Evolutionary conservation across 2,329 filamentous ascomycete species (phyloP).

Genomic region (Fusarium marasasianum): DNA sequence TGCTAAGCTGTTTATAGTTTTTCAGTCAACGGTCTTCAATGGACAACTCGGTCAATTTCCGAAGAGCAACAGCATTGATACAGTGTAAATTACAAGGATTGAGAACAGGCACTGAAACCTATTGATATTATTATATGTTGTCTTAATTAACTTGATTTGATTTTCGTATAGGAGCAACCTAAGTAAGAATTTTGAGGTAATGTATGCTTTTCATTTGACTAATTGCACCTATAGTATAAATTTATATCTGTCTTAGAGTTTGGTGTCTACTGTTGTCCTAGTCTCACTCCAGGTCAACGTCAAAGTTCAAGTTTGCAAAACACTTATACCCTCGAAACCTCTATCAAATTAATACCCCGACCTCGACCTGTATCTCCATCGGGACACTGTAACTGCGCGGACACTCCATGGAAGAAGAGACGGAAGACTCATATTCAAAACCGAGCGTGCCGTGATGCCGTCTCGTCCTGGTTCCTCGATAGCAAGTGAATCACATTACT

Average conservation of each 20-base stretch:
- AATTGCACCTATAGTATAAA: neutral
- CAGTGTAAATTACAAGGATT: too few relatives aligned
- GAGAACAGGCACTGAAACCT: too few relatives aligned
- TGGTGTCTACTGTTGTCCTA: neutral
- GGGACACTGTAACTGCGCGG: accelerated
- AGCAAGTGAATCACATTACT: too few relatives aligned
- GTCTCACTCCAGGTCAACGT: neutral
- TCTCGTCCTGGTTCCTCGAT: too few relatives aligned
- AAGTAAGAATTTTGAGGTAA: neutral
- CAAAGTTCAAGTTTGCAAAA: neutral
- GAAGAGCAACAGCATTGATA: neutral
- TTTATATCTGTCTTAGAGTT: too few relatives aligned
- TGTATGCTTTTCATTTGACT: neutral
- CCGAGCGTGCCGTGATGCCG: too few relatives aligned
- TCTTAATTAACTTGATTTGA: neutral
- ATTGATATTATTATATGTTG: too few relatives aligned
- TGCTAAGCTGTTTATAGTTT: too few relatives aligned
- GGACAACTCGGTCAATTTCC: neutral
- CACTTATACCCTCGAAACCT: too few relatives aligned
- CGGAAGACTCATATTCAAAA: neutral
- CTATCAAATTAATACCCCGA: too few relatives aligned
- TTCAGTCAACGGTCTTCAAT: neutral
- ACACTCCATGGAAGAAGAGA: too few relatives aligned
- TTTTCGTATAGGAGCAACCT: neutral
- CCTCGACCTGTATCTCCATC: neutral